These are phyloP conservation scores for Colletotrichum gloeosporioides DNA, from an alignment of 2,329 filamentous ascomycete genomes.

Conservation along the genomic window DNA sequence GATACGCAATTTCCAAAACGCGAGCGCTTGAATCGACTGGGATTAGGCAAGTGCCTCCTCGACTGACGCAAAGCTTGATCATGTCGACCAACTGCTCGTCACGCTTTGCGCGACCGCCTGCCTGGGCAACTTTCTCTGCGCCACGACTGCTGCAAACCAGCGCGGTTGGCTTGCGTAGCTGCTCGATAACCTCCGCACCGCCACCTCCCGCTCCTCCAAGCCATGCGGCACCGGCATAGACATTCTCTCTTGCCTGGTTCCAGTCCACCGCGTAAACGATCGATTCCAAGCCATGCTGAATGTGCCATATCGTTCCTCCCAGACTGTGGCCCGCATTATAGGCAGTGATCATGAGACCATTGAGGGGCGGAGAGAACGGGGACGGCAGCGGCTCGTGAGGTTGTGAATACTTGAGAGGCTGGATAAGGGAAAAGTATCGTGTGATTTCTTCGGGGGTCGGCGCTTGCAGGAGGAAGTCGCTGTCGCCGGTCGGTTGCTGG, in stretches of 20 bases:
- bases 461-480: slow-evolving; percentile 67
- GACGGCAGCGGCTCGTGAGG: slow-evolving; percentile 89
- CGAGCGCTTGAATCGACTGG: slow-evolving; percentile 96
- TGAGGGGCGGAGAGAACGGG: slow-evolving; percentile 85
- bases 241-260: slow-evolving; percentile 97
- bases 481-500: slow-evolving; percentile 52
- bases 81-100: slow-evolving; percentile 87
- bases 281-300: slow-evolving; percentile 94
- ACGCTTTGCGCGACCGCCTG: slow-evolving; percentile 77
- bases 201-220: slow-evolving; percentile 81
- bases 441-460: slow-evolving; percentile 90
- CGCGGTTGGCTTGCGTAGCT: slow-evolving; percentile 90
- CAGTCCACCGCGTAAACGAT: slow-evolving; percentile 98
- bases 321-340: slow-evolving; percentile 97
- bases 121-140: slow-evolving; percentile 71
- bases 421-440: slow-evolving; percentile 87
- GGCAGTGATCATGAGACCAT: slow-evolving; percentile 91
- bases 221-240: slow-evolving; percentile 93
- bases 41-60: slow-evolving; percentile 90
- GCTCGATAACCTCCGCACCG: slow-evolving; percentile 90
- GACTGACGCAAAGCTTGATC: slow-evolving; percentile 77
- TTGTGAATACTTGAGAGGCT: slow-evolving; percentile 95
- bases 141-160: slow-evolving; percentile 90
- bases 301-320: slow-evolving; percentile 98
- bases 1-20: slow-evolving; percentile 88